Evolutionary conservation across 164 flowering plant genomes (phyloP).

Genomic region (Cinnamomum chago): DNA sequence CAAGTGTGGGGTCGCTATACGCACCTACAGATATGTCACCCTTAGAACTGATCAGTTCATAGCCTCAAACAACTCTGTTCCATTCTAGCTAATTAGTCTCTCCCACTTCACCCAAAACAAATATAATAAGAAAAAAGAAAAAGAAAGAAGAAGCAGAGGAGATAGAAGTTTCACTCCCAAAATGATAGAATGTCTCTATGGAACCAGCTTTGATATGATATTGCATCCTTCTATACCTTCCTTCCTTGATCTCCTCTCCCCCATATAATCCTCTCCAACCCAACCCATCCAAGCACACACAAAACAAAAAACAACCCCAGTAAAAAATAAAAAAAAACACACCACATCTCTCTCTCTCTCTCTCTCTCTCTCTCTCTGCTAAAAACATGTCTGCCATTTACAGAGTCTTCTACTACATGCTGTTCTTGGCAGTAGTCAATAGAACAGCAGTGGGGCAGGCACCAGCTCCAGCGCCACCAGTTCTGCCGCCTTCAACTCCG

Average conservation of each 20-base stretch:
- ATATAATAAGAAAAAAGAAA: too few species aligned
- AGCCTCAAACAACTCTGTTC: too few species aligned
- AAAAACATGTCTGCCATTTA: background rate
- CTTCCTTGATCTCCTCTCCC: background rate
- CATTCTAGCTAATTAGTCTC: too few species aligned
- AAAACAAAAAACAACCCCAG: background rate
- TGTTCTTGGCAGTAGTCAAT: background rate
- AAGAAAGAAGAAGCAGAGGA: too few species aligned
- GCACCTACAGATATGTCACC: too few species aligned
- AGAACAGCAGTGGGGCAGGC: background rate
- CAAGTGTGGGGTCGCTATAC: too few species aligned
- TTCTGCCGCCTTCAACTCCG: background rate
- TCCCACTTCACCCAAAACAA: too few species aligned
- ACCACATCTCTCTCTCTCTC: background rate
- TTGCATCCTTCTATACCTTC: background rate
- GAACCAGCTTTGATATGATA: background rate
- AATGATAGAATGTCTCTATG: too few species aligned
- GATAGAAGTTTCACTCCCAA: too few species aligned
- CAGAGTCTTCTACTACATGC: too few species aligned
- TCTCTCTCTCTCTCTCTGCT: background rate
- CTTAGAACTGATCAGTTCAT: too few species aligned
- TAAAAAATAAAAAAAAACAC: background rate
- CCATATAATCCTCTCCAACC: background rate
- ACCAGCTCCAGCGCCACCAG: slow-evolving; percentile 27
- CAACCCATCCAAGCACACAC: background rate